phyloP scores from a whole-genome alignment of 129 eudicot species.

The Oenanthe sinensis region DNA sequence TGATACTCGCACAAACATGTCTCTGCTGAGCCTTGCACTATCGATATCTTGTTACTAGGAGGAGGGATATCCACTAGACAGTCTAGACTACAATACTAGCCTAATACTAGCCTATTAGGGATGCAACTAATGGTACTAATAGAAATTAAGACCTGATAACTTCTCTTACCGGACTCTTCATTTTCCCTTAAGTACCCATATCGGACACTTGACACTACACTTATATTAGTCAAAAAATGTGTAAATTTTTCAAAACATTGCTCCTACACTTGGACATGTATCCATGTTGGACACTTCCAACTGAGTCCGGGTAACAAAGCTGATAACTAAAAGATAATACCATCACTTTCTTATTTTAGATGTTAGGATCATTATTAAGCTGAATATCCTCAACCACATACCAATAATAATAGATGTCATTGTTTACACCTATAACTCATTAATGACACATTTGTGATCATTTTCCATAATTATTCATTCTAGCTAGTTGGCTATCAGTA shows the following conservation, averaged over 20 bases:
- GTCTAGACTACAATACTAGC: too few relatives aligned
- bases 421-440: conserved; percentile 20
- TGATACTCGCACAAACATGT: neutral
- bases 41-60: neutral
- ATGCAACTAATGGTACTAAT: neutral
- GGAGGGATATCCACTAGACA: neutral
- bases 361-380: neutral
- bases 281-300: too few relatives aligned
- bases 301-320: too few relatives aligned
- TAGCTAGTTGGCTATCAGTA: neutral
- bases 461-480: neutral
- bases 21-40: neutral
- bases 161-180: too few relatives aligned
- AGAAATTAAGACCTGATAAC: neutral
- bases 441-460: neutral
- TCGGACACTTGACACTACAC: too few relatives aligned
- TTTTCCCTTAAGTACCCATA: too few relatives aligned
- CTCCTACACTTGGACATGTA: too few relatives aligned
- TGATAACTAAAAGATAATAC: neutral
- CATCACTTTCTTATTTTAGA: conserved; percentile 9
- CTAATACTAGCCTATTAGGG: too few relatives aligned
- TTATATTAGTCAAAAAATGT: too few relatives aligned
- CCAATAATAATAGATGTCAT: conserved; percentile 11
- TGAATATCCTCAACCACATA: neutral
- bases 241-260: too few relatives aligned